Conservation (phyloP, 176 grass and related monocot species). For the Carex littledalei region DNA sequence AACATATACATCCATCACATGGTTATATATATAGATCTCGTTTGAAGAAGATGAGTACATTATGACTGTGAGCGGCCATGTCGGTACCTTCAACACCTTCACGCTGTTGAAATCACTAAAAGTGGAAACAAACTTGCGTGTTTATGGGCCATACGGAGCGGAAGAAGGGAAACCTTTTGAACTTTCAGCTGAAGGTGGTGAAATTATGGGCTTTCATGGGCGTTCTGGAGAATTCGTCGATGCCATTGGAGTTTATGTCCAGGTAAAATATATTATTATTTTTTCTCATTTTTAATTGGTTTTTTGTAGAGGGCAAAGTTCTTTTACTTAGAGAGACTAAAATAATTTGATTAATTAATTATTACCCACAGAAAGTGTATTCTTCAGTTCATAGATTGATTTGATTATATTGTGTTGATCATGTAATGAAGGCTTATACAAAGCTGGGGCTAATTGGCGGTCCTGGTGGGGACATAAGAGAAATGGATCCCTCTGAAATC, state of each 20-base stretch:
- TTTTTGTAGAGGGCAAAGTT: background rate
- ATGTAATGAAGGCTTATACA: background rate
- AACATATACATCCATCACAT: background rate
- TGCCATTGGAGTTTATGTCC: slow-evolving; percentile 42
- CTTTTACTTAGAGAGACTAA: background rate
- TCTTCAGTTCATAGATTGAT: background rate
- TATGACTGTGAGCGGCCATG: slow-evolving; percentile 25
- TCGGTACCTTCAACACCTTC: slow-evolving; percentile 16
- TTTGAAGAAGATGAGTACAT: slow-evolving; percentile 35
- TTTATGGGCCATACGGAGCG: slow-evolving; percentile 39
- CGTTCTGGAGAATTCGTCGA: slow-evolving; percentile 38
- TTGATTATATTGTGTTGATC: background rate
- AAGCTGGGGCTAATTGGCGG: background rate
- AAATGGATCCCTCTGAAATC: background rate
- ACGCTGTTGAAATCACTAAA: slow-evolving; percentile 29
- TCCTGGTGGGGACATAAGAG: background rate
- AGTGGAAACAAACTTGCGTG: slow-evolving; percentile 22
- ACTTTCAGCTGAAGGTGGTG: slow-evolving; percentile 26
- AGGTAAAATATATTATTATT: background rate
- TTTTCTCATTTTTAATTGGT: background rate
- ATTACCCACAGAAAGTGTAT: background rate
- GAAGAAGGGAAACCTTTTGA: slow-evolving; percentile 35
- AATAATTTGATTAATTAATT: background rate
- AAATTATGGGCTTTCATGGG: slow-evolving; percentile 50
- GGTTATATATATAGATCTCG: slow-evolving; percentile 18